These are phyloP conservation scores for Boletus rubescentipes DNA, from an alignment of 768 basidiomycete species.

Conservation along the genomic window DNA sequence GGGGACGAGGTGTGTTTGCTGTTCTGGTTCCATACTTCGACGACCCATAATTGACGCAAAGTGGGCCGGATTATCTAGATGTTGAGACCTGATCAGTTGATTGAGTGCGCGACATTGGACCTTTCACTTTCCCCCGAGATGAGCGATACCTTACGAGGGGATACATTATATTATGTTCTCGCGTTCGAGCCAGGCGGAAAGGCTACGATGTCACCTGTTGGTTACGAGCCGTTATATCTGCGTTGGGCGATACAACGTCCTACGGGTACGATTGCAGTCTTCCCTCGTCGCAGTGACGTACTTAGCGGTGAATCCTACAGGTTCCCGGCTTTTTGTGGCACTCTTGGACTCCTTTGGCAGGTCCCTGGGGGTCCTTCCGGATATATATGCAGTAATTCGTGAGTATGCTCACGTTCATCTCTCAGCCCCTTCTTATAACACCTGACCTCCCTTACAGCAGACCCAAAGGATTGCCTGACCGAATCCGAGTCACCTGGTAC, in stretches of 20 bases:
- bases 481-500: slow-evolving; percentile 25
- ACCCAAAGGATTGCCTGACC: slow-evolving; percentile 26
- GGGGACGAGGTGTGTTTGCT: slow-evolving; percentile 4
- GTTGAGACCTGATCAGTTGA: background rate
- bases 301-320: slow-evolving; percentile 26
- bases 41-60: background rate
- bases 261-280: slow-evolving; percentile 34
- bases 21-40: background rate
- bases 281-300: background rate
- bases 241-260: slow-evolving; percentile 41
- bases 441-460: slow-evolving; percentile 21
- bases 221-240: slow-evolving; percentile 31
- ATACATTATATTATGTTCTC: slow-evolving; percentile 41
- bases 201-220: slow-evolving; percentile 36
- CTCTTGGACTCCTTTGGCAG: slow-evolving; percentile 45
- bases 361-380: slow-evolving; percentile 40
- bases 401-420: slow-evolving; percentile 6
- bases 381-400: slow-evolving; percentile 39
- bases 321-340: slow-evolving; percentile 41
- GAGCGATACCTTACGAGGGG: slow-evolving; percentile 3
- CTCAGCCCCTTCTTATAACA: background rate
- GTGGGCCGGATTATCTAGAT: background rate
- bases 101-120: slow-evolving; percentile 17
- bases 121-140: slow-evolving; percentile 2
- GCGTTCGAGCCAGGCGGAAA: slow-evolving; percentile 39